phyloP scores from a whole-genome alignment of 257 asterid genomes.

The Rhazya stricta region DNA sequence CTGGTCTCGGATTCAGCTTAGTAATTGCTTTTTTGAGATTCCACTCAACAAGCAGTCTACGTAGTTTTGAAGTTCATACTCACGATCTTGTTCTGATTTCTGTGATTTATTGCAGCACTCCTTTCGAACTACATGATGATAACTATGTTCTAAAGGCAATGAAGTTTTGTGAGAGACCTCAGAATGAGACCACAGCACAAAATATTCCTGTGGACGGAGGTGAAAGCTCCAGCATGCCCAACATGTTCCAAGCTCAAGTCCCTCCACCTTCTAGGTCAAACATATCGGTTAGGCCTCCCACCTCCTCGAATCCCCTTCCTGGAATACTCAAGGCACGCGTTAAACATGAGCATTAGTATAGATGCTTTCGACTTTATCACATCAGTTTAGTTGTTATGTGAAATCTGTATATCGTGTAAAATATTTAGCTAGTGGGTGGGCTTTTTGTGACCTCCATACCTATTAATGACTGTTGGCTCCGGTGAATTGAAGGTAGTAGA shows the following conservation, averaged over 20 bases:
- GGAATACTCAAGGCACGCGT: constrained; percentile 84
- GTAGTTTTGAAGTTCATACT: neutral
- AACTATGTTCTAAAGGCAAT: constrained; percentile 86
- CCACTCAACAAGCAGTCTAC: neutral
- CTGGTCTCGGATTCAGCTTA: neutral
- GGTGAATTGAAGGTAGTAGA: constrained; percentile 3
- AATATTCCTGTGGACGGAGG: constrained; percentile 39
- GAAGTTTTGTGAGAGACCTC: constrained; percentile 61
- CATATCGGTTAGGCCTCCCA: constrained; percentile 41
- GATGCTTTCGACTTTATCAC: constrained; percentile 6
- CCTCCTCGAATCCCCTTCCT: constrained; percentile 79
- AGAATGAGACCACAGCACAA: constrained; percentile 23
- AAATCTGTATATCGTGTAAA: constrained; percentile 52
- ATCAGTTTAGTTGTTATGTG: constrained; percentile 19
- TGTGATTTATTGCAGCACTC: constrained; percentile 59
- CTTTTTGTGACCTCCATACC: constrained; percentile 22
- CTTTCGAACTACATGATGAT: constrained; percentile 95
- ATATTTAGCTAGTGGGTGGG: constrained; percentile 31
- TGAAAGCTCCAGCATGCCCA: constrained; percentile 62
- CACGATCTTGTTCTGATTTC: neutral
- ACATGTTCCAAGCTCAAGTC: constrained; percentile 39
- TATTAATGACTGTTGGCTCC: constrained; percentile 13
- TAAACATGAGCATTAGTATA: constrained; percentile 63
- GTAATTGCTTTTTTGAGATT: neutral
- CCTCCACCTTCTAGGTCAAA: constrained; percentile 38